Evolutionary conservation across 306 rosid species (phyloP).

Genomic region (Astragalus membranaceus): DNA sequence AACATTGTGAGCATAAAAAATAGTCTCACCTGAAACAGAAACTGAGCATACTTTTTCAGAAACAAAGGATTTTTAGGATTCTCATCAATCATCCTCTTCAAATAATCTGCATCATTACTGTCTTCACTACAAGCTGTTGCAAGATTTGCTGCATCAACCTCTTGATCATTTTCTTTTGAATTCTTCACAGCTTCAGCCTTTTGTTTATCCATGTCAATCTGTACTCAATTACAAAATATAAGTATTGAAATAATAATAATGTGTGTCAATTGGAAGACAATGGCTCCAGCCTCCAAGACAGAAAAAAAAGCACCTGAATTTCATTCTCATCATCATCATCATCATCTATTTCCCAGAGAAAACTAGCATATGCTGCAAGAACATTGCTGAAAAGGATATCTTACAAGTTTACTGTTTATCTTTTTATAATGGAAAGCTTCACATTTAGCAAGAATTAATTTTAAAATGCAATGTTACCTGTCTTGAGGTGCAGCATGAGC

Average conservation of each 20-base stretch:
- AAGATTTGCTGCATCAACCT: conserved; percentile 9
- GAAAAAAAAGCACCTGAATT: conserved; percentile 34
- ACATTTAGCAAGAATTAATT: not conserved
- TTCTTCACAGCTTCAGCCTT: conserved; percentile 6
- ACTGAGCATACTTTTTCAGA: conserved; percentile 65
- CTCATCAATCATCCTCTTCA: conserved; percentile 49
- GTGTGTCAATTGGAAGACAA: not conserved
- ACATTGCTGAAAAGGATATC: conserved; percentile 48
- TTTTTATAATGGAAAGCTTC: not conserved
- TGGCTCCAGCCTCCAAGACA: not conserved
- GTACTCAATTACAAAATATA: conserved; percentile 21
- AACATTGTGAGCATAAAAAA: not conserved
- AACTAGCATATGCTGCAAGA: conserved; percentile 78
- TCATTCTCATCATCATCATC: conserved; percentile 25
- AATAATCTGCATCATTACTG: conserved; percentile 32
- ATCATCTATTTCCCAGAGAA: conserved; percentile 73
- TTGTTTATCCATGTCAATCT: conserved; percentile 32
- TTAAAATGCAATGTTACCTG: conserved; percentile 37
- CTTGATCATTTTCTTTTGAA: conserved; percentile 7
- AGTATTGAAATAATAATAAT: conserved; percentile 7
- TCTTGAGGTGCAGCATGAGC: conserved; percentile 51
- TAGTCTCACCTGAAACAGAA: conserved; percentile 60
- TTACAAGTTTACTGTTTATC: conserved; percentile 11
- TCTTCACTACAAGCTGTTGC: conserved; percentile 12
- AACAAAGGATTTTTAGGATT: conserved; percentile 51